A percentile compares a stretch with the other conserved stretches of the same genome.
phyloP scores from a whole-genome alignment of 1,284 basidiomycete genomes.

The Ceratobasidium sp. region DNA sequence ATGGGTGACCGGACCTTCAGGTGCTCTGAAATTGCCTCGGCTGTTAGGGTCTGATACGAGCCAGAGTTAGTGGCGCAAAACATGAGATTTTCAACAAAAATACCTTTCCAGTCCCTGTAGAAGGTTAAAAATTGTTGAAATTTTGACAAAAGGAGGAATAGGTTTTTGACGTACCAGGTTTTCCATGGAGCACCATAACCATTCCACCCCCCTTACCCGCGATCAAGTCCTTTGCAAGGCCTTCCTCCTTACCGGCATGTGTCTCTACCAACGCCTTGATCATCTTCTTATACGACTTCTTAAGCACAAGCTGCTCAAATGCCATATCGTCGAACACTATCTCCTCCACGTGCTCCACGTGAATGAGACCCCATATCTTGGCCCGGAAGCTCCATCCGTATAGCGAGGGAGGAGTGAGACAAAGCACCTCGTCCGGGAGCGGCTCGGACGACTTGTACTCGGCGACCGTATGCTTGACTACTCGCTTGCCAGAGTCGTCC shows the following conservation, averaged over 20 bases:
- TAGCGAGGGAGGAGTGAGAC: slow-evolving; percentile 27
- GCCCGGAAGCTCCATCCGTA: slow-evolving; percentile 34
- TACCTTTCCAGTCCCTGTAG: slow-evolving; percentile 42
- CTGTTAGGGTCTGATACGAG: slow-evolving; percentile 28
- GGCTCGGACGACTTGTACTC: slow-evolving; percentile 20
- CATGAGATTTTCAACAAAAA: neutral
- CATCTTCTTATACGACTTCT: slow-evolving; percentile 41
- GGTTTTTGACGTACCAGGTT: slow-evolving; percentile 26
- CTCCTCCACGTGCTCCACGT: slow-evolving; percentile 13
- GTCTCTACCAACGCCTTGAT: slow-evolving; percentile 43
- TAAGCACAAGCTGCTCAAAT: slow-evolving; percentile 40
- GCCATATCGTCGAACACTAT: slow-evolving; percentile 42
- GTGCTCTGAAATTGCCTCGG: slow-evolving; percentile 43
- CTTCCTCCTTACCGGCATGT: slow-evolving; percentile 19
- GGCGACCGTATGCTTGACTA: too few species aligned
- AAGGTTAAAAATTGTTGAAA: neutral
- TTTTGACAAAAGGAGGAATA: too few species aligned
- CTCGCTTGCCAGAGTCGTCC: too few species aligned
- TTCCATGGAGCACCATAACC: slow-evolving; percentile 44
- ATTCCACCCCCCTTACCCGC: slow-evolving; percentile 41
- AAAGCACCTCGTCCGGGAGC: slow-evolving; percentile 37
- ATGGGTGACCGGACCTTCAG: slow-evolving; percentile 38
- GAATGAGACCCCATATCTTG: slow-evolving; percentile 24
- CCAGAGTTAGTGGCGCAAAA: neutral
- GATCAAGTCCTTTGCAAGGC: slow-evolving; percentile 36